Percentiles rank a stretch among this genome's conserved stretches.
phyloP scores from a whole-genome alignment of 768 basidiomycete genomes.

The Tephrocybe sp. region DNA sequence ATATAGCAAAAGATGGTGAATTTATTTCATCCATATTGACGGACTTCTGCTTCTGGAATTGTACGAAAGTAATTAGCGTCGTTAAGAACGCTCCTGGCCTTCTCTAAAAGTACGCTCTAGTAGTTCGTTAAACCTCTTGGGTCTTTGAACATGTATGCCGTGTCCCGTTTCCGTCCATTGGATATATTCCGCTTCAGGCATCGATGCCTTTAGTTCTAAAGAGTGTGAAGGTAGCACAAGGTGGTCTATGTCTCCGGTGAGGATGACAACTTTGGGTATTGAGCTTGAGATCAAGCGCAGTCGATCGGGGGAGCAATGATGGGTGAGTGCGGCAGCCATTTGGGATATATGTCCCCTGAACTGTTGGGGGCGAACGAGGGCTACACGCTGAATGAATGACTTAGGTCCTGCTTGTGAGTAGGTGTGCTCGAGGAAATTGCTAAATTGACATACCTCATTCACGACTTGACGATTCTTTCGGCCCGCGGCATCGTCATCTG shows the following conservation, averaged over 20 bases:
- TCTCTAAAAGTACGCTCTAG: constrained; percentile 59
- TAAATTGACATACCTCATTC: constrained; percentile 39
- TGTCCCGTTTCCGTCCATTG: constrained; percentile 67
- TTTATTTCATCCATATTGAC: too few relatives aligned
- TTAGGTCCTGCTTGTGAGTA: constrained; percentile 22
- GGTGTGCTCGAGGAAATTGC: background rate
- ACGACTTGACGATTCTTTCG: constrained; percentile 68
- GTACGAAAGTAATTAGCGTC: background rate
- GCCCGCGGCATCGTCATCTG: constrained; percentile 51
- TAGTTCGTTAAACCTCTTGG: constrained; percentile 50
- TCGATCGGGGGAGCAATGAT: constrained; percentile 51
- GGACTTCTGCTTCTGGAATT: too few relatives aligned
- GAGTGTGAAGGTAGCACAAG: constrained; percentile 57
- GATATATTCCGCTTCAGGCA: constrained; percentile 62
- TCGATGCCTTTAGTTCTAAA: constrained; percentile 47
- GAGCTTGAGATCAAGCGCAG: constrained; percentile 48
- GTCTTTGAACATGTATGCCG: constrained; percentile 51
- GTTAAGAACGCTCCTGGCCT: constrained; percentile 32
- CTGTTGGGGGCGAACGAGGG: constrained; percentile 56
- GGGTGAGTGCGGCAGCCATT: constrained; percentile 66
- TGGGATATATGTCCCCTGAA: constrained; percentile 71
- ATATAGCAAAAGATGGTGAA: background rate
- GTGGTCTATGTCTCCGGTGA: constrained; percentile 70
- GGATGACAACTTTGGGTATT: constrained; percentile 64
- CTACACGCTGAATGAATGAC: constrained; percentile 46